phyloP scores from a whole-genome alignment of 2,329 filamentous ascomycete genomes.

The Neoarthrinium moseri region DNA sequence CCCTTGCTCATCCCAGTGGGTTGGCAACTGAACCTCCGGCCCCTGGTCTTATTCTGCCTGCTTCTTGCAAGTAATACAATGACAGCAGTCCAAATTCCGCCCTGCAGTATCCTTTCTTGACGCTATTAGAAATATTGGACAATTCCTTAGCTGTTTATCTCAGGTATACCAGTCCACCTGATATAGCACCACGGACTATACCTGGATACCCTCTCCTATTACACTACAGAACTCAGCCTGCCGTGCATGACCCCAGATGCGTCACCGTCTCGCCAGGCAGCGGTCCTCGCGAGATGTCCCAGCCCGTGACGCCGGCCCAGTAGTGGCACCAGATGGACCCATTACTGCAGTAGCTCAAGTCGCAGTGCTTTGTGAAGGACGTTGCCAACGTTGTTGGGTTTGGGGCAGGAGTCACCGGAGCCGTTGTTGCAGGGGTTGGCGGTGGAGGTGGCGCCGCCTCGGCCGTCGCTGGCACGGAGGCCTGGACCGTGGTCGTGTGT shows the following conservation, averaged over 20 bases:
- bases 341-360: slow-evolving; percentile 34
- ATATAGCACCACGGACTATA: too few relatives aligned
- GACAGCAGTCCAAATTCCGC: too few relatives aligned
- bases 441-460: not conserved
- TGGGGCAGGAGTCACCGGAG: not conserved
- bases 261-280: slow-evolving; percentile 33
- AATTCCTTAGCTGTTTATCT: too few relatives aligned
- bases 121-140: too few relatives aligned
- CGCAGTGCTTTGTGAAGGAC: slow-evolving; percentile 25
- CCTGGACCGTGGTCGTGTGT: not conserved
- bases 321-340: slow-evolving; percentile 35
- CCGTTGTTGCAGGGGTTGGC: not conserved
- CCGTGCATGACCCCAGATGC: slow-evolving; percentile 7
- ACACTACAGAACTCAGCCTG: not conserved
- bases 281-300: slow-evolving; percentile 29
- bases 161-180: too few relatives aligned
- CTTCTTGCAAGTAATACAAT: too few relatives aligned
- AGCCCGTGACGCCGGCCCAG: slow-evolving; percentile 36
- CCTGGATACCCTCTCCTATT: too few relatives aligned
- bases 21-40: too few relatives aligned
- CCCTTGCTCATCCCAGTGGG: too few relatives aligned
- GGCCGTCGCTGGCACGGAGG: not conserved
- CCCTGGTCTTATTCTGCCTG: too few relatives aligned
- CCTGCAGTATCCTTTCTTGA: too few relatives aligned
- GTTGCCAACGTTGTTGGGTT: slow-evolving; percentile 1